Percentiles rank a stretch among this genome's conserved stretches.
Conservation (phyloP, 495 filamentous ascomycete genomes). For the Penicillium nucicola region DNA sequence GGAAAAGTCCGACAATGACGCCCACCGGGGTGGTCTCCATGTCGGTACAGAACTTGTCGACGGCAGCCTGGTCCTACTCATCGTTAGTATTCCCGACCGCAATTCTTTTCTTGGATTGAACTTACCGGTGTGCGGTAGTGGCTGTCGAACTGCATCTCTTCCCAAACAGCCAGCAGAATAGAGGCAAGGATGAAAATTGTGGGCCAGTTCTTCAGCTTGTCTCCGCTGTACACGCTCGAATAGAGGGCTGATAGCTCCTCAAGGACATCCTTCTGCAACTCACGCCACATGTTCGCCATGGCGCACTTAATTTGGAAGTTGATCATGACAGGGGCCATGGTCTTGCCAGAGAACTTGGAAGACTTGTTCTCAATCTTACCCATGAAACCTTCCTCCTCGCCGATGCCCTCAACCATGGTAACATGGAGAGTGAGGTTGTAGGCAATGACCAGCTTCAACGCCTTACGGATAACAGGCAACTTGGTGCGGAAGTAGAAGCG, state of each 20-base stretch:
- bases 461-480: constrained; percentile 82
- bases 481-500: constrained; percentile 82
- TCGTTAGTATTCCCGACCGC: no score
- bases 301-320: constrained; percentile 97
- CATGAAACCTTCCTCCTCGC: constrained; percentile 70
- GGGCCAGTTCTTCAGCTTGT: constrained; percentile 94
- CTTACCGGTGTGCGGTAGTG: constrained; percentile 72
- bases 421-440: constrained; percentile 92
- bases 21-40: constrained; percentile 94
- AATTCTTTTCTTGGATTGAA: no score
- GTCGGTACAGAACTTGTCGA: constrained; percentile 88
- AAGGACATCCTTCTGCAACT: constrained; percentile 87
- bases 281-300: constrained; percentile 93
- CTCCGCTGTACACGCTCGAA: constrained; percentile 89
- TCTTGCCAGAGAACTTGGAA: constrained; percentile 83
- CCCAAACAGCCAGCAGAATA: constrained; percentile 88
- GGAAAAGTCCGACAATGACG: constrained; percentile 91
- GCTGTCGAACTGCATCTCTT: constrained; percentile 96
- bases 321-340: constrained; percentile 91
- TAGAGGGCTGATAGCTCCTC: constrained; percentile 88
- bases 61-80: constrained; percentile 60
- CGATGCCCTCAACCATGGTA: constrained; percentile 83
- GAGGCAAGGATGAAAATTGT: constrained; percentile 94
- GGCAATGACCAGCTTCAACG: constrained; percentile 83
- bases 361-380: constrained; percentile 76